These are phyloP conservation scores for Pseudogymnoascus sp. DNA, from an alignment of 2,329 filamentous ascomycete genomes.

Conservation along the genomic window DNA sequence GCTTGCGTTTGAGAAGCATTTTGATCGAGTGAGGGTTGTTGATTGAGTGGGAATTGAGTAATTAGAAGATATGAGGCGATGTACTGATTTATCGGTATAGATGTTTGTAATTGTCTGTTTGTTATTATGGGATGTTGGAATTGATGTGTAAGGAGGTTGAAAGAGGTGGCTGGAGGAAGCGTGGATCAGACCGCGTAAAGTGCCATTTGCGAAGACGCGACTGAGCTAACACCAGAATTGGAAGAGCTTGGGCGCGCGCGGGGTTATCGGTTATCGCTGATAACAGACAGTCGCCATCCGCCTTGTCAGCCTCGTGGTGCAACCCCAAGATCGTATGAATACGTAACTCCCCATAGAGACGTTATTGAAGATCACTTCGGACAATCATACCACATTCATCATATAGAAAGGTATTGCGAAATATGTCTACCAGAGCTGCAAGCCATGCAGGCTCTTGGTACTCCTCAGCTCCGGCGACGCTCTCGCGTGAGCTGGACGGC, in stretches of 20 bases:
- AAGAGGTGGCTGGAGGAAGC: background rate
- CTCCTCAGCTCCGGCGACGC: conserved; percentile 47
- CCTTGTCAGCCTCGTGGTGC: conserved; percentile 4
- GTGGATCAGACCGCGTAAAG: conserved; percentile 7
- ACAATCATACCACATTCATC: background rate
- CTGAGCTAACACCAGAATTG: conserved; percentile 1
- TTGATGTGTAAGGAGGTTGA: conserved; percentile 1
- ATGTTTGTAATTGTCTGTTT: background rate
- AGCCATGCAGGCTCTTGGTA: conserved; percentile 91
- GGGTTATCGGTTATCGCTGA: conserved; percentile 9
- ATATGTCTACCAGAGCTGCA: conserved; percentile 44
- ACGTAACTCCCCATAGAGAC: background rate
- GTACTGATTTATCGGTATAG: background rate
- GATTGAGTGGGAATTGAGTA: background rate
- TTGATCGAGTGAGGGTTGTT: background rate
- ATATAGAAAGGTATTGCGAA: conserved; percentile 1
- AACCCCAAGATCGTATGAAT: background rate
- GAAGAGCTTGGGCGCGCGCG: background rate
- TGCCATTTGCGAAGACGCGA: background rate
- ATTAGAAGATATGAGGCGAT: background rate
- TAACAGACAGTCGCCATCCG: background rate
- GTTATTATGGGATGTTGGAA: background rate
- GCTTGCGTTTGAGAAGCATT: conserved; percentile 58
- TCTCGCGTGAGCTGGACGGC: conserved; percentile 63
- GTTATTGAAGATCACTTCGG: background rate